These are phyloP conservation scores for Begonia masoniana DNA, from an alignment of 306 rosid genomes.

Conservation along the genomic window DNA sequence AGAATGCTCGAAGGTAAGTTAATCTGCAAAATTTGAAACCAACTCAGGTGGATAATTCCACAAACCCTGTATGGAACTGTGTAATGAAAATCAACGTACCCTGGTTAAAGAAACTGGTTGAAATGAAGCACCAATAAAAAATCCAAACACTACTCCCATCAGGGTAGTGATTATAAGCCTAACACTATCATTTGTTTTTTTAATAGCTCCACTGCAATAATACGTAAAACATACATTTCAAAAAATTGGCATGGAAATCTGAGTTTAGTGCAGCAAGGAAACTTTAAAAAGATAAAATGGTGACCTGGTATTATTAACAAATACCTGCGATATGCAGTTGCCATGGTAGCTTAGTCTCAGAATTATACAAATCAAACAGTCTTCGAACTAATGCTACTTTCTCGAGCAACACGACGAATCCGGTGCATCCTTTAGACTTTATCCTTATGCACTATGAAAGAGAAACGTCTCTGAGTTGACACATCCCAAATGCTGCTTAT, in stretches of 20 bases:
- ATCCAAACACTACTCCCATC: conserved; percentile 65
- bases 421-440: too few relatives aligned
- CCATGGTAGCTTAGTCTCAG: conserved; percentile 19
- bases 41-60: conserved; percentile 13
- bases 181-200: conserved; percentile 49
- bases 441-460: too few relatives aligned
- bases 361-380: conserved; percentile 21
- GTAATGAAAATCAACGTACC: conserved; percentile 29
- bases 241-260: conserved; percentile 13
- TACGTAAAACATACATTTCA: not conserved
- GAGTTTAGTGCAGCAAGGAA: conserved; percentile 17
- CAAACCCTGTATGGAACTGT: conserved; percentile 1
- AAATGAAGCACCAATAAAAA: conserved; percentile 64
- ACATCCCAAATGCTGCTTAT: too few relatives aligned
- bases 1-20: conserved; percentile 56
- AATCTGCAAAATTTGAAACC: conserved; percentile 45
- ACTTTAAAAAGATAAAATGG: conserved; percentile 14
- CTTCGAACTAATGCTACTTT: too few relatives aligned
- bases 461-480: too few relatives aligned
- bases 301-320: too few relatives aligned
- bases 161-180: conserved; percentile 42
- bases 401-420: too few relatives aligned
- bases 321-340: conserved; percentile 7
- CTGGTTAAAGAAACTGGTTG: conserved; percentile 41
- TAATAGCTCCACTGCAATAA: conserved; percentile 27